Percentiles rank a stretch among this genome's conserved stretches.
phyloP scores from a whole-genome alignment of 345 rosid genomes.

The Balakata baccata region DNA sequence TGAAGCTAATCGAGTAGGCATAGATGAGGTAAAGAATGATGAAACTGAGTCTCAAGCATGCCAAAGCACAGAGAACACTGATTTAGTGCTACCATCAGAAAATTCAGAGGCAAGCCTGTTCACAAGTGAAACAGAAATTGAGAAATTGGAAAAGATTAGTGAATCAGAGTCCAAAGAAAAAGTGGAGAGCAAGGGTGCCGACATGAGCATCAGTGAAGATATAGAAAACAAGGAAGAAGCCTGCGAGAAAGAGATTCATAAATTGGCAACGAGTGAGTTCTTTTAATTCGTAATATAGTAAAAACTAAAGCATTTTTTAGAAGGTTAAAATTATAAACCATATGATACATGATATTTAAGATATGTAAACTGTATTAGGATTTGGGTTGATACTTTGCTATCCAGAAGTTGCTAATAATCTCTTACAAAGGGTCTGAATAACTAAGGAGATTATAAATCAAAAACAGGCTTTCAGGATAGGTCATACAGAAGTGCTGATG shows the following conservation, averaged over 20 bases:
- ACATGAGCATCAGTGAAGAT: constrained; percentile 15
- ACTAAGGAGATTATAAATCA: not conserved
- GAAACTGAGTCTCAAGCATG: constrained; percentile 15
- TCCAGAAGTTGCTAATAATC: not conserved
- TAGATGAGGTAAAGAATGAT: constrained; percentile 11
- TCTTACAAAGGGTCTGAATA: not conserved
- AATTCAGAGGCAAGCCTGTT: constrained; percentile 10
- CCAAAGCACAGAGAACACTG: constrained; percentile 5
- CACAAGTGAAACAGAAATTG: constrained; percentile 9
- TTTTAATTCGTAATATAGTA: not conserved
- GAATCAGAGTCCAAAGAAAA: constrained; percentile 14
- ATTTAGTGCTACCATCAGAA: constrained; percentile 4
- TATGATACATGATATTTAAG: not conserved
- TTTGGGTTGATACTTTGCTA: not conserved
- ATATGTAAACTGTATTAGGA: not conserved
- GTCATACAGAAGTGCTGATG: not conserved
- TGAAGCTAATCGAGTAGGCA: constrained; percentile 3
- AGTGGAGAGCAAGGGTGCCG: not conserved
- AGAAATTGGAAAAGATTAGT: constrained; percentile 7
- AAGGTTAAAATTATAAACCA: not conserved
- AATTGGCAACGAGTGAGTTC: constrained; percentile 22
- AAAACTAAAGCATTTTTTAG: not conserved
- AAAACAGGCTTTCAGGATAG: not conserved
- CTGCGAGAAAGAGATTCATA: not conserved
- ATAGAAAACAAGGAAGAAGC: constrained; percentile 15